phyloP scores from a whole-genome alignment of 1,139 yeast genomes.

The Blastobotrys ciferrii region DNA sequence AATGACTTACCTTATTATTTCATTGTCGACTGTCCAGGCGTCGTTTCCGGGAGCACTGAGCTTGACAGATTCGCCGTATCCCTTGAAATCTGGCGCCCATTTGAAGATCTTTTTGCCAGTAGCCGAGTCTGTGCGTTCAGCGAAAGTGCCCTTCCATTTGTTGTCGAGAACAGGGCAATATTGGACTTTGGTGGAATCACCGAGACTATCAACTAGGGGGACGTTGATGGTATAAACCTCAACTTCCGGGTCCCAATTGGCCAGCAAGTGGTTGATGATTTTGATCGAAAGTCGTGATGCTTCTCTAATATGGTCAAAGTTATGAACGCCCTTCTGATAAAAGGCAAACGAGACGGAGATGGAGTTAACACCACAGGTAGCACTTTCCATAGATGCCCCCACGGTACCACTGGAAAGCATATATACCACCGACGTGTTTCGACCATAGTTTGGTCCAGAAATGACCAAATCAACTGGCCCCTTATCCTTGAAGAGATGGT shows the following conservation, averaged over 20 bases:
- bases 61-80: slow-evolving; percentile 61
- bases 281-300: slow-evolving; percentile 71
- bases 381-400: slow-evolving; percentile 96
- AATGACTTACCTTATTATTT: slow-evolving; percentile 38
- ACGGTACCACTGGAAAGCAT: slow-evolving; percentile 93
- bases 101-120: slow-evolving; percentile 45
- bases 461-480: slow-evolving; percentile 78
- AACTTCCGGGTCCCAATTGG: slow-evolving; percentile 53
- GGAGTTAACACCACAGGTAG: slow-evolving; percentile 69
- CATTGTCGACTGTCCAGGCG: slow-evolving; percentile 46
- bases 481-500: slow-evolving; percentile 58
- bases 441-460: slow-evolving; percentile 94
- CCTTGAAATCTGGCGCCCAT: slow-evolving; percentile 83
- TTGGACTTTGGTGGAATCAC: slow-evolving; percentile 56
- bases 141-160: slow-evolving; percentile 68
- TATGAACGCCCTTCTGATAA: slow-evolving; percentile 49
- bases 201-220: slow-evolving; percentile 60
- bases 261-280: slow-evolving; percentile 56
- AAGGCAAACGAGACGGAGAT: slow-evolving; percentile 86
- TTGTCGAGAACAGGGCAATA: slow-evolving; percentile 80
- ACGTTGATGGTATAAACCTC: slow-evolving; percentile 84
- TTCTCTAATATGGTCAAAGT: slow-evolving; percentile 51
- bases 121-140: slow-evolving; percentile 25
- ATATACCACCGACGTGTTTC: slow-evolving; percentile 87
- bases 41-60: slow-evolving; percentile 49